phyloP scores from a whole-genome alignment of 2,329 filamentous ascomycete genomes.

The Fusarium sp. region DNA sequence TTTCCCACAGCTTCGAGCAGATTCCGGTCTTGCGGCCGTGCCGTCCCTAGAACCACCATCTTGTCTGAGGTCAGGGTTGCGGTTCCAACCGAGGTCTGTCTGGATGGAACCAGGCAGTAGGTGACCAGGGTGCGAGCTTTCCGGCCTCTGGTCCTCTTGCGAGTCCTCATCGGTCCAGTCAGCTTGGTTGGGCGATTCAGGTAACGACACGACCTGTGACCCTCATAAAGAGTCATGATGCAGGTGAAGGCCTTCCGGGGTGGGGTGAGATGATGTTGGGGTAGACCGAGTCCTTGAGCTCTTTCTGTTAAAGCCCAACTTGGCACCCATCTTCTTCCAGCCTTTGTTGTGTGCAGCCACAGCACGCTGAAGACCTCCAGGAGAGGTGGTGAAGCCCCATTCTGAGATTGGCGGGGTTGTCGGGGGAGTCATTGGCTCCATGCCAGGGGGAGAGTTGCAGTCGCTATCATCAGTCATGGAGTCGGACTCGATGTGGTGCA shows the following conservation, averaged over 20 bases:
- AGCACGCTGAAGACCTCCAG: conserved; percentile 65
- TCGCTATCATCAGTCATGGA: conserved; percentile 74
- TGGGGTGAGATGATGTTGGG: conserved; percentile 58
- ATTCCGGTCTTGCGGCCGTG: conserved; percentile 62
- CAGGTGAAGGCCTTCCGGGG: conserved; percentile 51
- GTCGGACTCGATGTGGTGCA: conserved; percentile 62
- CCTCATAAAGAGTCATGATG: conserved; percentile 64
- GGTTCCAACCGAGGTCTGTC: conserved; percentile 35
- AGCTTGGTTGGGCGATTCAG: conserved; percentile 49
- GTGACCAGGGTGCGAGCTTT: conserved; percentile 61
- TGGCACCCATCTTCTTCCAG: conserved; percentile 75
- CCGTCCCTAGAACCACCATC: conserved; percentile 53
- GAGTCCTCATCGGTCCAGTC: conserved; percentile 35
- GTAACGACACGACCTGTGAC: conserved; percentile 67
- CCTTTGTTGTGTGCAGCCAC: conserved; percentile 67
- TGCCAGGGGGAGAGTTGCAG: conserved; percentile 65
- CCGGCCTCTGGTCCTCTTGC: conserved; percentile 49
- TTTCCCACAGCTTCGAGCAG: conserved; percentile 20
- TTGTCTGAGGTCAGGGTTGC: conserved; percentile 36
- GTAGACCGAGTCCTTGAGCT: conserved; percentile 57
- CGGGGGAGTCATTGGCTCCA: conserved; percentile 79
- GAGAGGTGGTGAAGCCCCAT: conserved; percentile 64
- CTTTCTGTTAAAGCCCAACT: conserved; percentile 69
- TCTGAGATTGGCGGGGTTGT: conserved; percentile 76
- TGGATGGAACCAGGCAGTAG: conserved; percentile 48